Evolutionary conservation across 1,284 basidiomycete genomes (phyloP).

Genomic region (Heterobasidion irregulare): DNA sequence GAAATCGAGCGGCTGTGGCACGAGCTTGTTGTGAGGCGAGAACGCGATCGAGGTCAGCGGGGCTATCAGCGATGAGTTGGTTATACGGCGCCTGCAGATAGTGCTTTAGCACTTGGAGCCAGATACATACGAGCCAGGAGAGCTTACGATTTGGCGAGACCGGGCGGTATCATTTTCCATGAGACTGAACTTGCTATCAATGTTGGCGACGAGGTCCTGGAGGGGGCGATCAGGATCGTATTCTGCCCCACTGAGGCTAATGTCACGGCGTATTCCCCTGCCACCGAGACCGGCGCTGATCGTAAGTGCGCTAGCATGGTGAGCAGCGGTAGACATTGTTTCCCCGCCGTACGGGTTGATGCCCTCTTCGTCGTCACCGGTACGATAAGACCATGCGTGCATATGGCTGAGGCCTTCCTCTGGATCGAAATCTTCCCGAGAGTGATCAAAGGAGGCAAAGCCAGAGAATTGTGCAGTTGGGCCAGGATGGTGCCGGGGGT

Average conservation of each 20-base stretch:
- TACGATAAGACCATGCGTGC: slow-evolving; percentile 59
- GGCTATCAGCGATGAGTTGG: slow-evolving; percentile 50
- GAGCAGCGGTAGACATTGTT: slow-evolving; percentile 74
- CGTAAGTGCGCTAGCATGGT: slow-evolving; percentile 82
- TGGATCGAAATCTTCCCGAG: slow-evolving; percentile 44
- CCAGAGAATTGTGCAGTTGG: slow-evolving; percentile 39
- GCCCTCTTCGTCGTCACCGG: slow-evolving; percentile 47
- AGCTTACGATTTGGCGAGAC: slow-evolving; percentile 34
- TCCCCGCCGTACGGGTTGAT: slow-evolving; percentile 58
- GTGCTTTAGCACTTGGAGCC: neutral
- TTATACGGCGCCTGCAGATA: slow-evolving; percentile 29
- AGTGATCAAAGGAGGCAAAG: slow-evolving; percentile 52
- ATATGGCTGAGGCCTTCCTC: slow-evolving; percentile 39
- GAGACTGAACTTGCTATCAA: slow-evolving; percentile 38
- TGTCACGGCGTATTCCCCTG: slow-evolving; percentile 38
- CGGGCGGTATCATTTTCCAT: slow-evolving; percentile 40
- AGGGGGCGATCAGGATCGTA: slow-evolving; percentile 83
- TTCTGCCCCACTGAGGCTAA: slow-evolving; percentile 67
- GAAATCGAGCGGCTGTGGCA: slow-evolving; percentile 21
- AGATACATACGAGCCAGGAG: neutral
- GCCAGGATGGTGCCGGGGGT: slow-evolving; percentile 54
- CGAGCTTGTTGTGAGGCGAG: slow-evolving; percentile 42
- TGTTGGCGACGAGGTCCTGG: slow-evolving; percentile 61
- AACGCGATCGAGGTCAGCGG: slow-evolving; percentile 55
- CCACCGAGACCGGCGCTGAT: slow-evolving; percentile 73